Conservation (phyloP, 2,329 filamentous ascomycete species). For the Metarhizium humberi region DNA sequence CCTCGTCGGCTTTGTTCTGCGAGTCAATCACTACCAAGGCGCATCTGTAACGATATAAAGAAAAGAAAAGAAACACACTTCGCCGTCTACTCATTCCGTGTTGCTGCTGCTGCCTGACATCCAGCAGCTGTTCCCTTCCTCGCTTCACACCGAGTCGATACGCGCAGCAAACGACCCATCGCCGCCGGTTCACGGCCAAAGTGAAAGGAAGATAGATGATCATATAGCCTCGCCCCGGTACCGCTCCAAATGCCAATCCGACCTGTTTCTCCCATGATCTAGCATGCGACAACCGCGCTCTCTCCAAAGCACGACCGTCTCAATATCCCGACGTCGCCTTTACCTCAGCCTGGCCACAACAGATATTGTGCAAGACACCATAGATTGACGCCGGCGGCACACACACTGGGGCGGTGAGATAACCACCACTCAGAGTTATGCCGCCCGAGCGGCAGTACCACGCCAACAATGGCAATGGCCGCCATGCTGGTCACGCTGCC, state of each 20-base stretch:
- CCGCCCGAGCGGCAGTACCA: slow-evolving; percentile 24
- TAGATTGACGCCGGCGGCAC: slow-evolving; percentile 3
- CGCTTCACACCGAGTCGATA: neutral
- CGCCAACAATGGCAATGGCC: slow-evolving; percentile 40
- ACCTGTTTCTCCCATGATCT: neutral
- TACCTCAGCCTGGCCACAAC: neutral
- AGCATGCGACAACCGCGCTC: neutral
- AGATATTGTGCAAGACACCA: neutral
- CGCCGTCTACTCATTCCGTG: neutral
- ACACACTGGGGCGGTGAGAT: slow-evolving; percentile 4
- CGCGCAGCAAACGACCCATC: neutral
- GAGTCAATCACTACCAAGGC: neutral
- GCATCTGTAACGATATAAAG: neutral
- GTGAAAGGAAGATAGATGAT: neutral
- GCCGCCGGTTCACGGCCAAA: neutral
- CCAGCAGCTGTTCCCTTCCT: neutral
- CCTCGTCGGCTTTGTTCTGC: neutral
- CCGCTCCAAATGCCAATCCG: neutral
- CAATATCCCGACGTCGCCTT: neutral
- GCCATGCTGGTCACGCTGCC: slow-evolving; percentile 18
- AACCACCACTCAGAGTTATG: slow-evolving; percentile 7
- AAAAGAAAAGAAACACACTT: neutral
- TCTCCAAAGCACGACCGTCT: neutral
- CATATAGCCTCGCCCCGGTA: neutral
- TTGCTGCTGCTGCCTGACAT: neutral